A percentile compares a stretch with the other conserved stretches of the same genome.
phyloP scores from a whole-genome alignment of 164 flowering plant species.

The Nymphaea colorata region DNA sequence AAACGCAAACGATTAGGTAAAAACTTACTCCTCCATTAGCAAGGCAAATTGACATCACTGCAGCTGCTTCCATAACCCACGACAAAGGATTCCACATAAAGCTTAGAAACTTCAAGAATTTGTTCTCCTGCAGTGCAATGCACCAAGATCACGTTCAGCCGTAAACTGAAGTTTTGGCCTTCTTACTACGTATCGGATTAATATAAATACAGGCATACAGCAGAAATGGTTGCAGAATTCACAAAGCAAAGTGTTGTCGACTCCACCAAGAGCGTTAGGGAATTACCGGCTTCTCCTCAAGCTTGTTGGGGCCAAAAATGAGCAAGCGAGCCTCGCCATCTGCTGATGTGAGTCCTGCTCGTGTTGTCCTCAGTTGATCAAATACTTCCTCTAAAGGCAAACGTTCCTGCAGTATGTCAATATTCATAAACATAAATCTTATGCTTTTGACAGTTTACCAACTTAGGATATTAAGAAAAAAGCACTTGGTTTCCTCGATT shows the following conservation, averaged over 20 bases:
- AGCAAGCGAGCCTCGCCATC: slow-evolving; percentile 51
- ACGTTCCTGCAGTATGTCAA: slow-evolving; percentile 33
- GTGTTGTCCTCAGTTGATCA: slow-evolving; percentile 51
- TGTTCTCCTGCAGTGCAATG: slow-evolving; percentile 59
- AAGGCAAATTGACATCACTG: slow-evolving; percentile 40
- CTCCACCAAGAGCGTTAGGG: neutral
- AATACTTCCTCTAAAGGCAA: slow-evolving; percentile 76
- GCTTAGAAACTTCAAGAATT: slow-evolving; percentile 70
- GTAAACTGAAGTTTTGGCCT: neutral
- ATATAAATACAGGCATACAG: too few species aligned
- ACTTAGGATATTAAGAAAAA: neutral
- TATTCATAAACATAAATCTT: neutral
- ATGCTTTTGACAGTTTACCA: neutral
- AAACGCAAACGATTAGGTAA: neutral
- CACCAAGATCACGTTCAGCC: neutral
- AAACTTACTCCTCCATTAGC: slow-evolving; percentile 83
- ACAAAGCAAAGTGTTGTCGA: too few species aligned
- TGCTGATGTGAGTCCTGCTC: slow-evolving; percentile 52
- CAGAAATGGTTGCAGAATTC: too few species aligned
- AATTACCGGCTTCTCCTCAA: slow-evolving; percentile 75
- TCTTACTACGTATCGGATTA: too few species aligned
- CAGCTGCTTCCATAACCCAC: slow-evolving; percentile 34
- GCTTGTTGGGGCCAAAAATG: slow-evolving; percentile 69
- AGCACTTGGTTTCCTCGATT: neutral
- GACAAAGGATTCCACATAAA: slow-evolving; percentile 95